These are phyloP conservation scores for Inonotus hispidus DNA, from an alignment of 1,284 basidiomycete species.

Conservation along the genomic window DNA sequence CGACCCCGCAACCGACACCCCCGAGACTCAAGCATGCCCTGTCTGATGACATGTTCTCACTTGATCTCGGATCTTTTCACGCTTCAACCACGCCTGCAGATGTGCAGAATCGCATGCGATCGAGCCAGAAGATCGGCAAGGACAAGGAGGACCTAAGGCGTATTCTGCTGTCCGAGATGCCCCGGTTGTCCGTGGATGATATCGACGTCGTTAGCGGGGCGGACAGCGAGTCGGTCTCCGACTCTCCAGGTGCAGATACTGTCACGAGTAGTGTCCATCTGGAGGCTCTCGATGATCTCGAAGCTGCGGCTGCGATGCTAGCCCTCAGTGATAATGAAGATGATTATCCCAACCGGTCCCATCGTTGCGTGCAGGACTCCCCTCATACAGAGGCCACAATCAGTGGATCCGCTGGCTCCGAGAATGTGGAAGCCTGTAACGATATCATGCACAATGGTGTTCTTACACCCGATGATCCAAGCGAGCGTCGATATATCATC, in stretches of 20 bases:
- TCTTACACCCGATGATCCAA: constrained; percentile 22
- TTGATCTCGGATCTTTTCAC: not conserved
- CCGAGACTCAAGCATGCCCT: not conserved
- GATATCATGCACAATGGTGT: constrained; percentile 5
- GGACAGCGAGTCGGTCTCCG: constrained; percentile 1
- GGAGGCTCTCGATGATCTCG: constrained; percentile 9
- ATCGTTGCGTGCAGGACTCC: not conserved
- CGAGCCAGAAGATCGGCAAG: not conserved
- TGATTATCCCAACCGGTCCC: not conserved
- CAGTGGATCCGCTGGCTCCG: not conserved
- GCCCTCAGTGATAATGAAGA: not conserved
- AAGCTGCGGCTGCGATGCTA: constrained; percentile 7
- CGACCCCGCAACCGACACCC: not conserved
- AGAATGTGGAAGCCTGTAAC: not conserved
- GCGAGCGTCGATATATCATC: constrained; percentile 51
- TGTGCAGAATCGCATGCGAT: not conserved
- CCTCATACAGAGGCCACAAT: not conserved
- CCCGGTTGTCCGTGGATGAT: not conserved
- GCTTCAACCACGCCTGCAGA: constrained; percentile 2
- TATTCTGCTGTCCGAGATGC: not conserved
- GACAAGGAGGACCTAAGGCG: not conserved
- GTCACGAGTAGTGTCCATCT: not conserved
- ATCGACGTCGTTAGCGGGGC: not conserved
- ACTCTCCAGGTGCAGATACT: constrained; percentile 1
- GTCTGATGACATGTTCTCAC: not conserved